Conservation (phyloP, 2,329 filamentous ascomycete genomes). For the Alternaria longipes region DNA sequence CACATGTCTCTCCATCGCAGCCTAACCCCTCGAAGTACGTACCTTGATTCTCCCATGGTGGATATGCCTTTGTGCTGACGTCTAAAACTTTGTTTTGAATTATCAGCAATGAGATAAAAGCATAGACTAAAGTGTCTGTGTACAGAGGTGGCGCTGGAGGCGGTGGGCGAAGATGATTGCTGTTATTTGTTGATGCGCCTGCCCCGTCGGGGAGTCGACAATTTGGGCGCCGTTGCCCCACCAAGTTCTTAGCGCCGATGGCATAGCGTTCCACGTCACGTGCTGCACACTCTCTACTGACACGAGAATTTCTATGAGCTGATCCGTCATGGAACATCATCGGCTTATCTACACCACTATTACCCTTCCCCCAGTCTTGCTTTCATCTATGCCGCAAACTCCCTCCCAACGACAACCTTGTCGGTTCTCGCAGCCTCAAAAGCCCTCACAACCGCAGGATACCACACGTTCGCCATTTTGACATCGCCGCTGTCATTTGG, state of each 20-base stretch:
- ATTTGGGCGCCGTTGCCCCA: constrained; percentile 31
- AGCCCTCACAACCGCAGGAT: constrained; percentile 37
- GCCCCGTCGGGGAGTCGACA: constrained; percentile 26
- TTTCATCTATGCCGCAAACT: constrained; percentile 1
- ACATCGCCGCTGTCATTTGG: constrained; percentile 53
- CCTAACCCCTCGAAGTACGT: constrained; percentile 19
- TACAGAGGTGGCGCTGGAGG: constrained; percentile 12
- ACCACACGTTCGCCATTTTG: constrained; percentile 53
- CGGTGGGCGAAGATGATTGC: constrained; percentile 13
- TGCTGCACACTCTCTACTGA: background rate
- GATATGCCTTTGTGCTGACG: constrained; percentile 14
- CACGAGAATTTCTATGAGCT: background rate
- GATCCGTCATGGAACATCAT: too few relatives aligned
- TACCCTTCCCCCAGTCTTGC: background rate
- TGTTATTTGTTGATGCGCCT: constrained; percentile 41
- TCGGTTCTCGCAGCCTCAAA: constrained; percentile 34
- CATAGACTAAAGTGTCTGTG: constrained; percentile 13
- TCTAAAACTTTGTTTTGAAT: constrained; percentile 7
- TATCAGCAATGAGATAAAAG: constrained; percentile 12
- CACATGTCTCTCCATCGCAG: background rate
- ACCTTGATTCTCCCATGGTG: constrained; percentile 73
- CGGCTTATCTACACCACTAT: background rate
- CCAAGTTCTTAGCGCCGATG: constrained; percentile 20
- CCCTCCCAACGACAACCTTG: constrained; percentile 11
- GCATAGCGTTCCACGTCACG: constrained; percentile 17